Evolutionary conservation across 1,284 basidiomycete species (phyloP).

Genomic region (Ceratobasidium papillatum): DNA sequence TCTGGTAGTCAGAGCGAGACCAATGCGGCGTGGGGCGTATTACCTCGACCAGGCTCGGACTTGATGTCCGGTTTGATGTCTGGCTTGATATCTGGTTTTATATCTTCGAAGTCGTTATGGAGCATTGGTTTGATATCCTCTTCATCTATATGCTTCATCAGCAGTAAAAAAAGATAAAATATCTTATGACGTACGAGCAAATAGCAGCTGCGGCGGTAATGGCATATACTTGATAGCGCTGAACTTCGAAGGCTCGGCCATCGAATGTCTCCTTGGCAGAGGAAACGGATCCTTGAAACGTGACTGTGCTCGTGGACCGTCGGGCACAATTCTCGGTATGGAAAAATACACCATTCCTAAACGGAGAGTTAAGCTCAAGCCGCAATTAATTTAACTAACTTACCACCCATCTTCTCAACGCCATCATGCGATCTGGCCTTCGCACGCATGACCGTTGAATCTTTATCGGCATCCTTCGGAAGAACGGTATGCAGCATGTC

Average conservation of each 20-base stretch:
- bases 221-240: conserved; percentile 19
- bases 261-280: not conserved
- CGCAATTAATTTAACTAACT: not conserved
- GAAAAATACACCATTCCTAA: conserved; percentile 28
- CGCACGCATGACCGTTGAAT: conserved; percentile 14
- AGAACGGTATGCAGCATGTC: conserved; percentile 11
- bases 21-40: not conserved
- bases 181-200: not conserved
- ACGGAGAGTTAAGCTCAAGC: not conserved
- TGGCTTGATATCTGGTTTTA: not conserved
- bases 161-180: not conserved
- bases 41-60: not conserved
- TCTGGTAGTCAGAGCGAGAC: not conserved
- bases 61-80: conserved; percentile 19
- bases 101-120: not conserved
- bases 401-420: conserved; percentile 32
- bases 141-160: not conserved
- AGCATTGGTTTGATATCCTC: conserved; percentile 5
- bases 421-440: conserved; percentile 27
- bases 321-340: not conserved
- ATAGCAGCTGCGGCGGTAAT: not conserved
- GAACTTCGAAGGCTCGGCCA: conserved; percentile 15
- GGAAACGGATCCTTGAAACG: conserved; percentile 18
- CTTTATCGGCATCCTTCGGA: not conserved
- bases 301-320: not conserved